Conservation (phyloP, 495 filamentous ascomycete species). For the Aspergillus diversus region DNA sequence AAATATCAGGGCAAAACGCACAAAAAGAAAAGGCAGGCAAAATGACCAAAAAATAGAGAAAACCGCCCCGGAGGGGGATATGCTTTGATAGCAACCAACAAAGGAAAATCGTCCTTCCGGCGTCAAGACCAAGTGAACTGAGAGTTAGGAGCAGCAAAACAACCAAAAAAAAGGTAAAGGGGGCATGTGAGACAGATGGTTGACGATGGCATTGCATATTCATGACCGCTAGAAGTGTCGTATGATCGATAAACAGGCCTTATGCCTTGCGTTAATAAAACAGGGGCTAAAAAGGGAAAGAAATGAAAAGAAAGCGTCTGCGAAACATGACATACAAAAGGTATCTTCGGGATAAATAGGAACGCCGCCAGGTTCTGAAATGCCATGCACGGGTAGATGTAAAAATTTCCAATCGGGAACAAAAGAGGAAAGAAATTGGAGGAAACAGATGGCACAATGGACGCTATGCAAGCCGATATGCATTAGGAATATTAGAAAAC, state of each 20-base stretch:
- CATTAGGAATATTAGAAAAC: constrained; percentile 43
- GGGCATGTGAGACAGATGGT: constrained; percentile 16
- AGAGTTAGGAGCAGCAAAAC: constrained; percentile 17
- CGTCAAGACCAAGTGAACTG: constrained; percentile 27
- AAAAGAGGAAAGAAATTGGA: constrained; percentile 27
- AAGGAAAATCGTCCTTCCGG: constrained; percentile 37
- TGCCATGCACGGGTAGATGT: constrained; percentile 48
- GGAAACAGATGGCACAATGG: constrained; percentile 25
- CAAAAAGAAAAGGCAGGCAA: constrained; percentile 23
- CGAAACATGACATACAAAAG: constrained; percentile 42
- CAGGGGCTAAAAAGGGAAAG: constrained; percentile 17
- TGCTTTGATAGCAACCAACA: constrained; percentile 34
- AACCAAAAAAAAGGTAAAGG: constrained; percentile 24
- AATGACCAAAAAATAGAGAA: constrained; percentile 21
- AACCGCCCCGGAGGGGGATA: constrained; percentile 13
- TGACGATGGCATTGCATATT: constrained; percentile 28
- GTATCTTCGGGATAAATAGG: constrained; percentile 48
- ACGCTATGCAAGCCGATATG: constrained; percentile 54
- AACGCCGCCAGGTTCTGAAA: constrained; percentile 50
- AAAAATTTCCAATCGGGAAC: constrained; percentile 29
- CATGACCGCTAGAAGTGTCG: constrained; percentile 37
- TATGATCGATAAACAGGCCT: constrained; percentile 32
- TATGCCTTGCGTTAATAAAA: constrained; percentile 23
- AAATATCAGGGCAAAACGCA: constrained; percentile 26
- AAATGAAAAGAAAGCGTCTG: constrained; percentile 23